These are phyloP conservation scores for Volvox carteri DNA, from an alignment of 163 green algal species.

Conservation along the genomic window DNA sequence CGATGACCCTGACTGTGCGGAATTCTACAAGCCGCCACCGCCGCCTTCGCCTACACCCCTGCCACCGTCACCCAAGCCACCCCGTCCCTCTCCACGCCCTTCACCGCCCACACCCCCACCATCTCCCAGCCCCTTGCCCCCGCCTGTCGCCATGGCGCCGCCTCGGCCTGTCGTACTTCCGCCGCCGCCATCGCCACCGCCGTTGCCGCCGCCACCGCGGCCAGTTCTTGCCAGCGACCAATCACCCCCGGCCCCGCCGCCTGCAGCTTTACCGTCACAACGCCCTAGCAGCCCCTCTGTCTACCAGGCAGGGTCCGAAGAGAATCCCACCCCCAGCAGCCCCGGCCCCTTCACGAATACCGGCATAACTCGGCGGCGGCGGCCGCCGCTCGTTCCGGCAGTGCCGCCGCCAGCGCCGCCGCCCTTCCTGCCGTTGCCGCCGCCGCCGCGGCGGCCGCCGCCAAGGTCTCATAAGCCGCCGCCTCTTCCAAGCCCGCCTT, in stretches of 20 bases:
- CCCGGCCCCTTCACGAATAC: not conserved
- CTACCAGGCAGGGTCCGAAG: not conserved
- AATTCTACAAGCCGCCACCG: conserved; percentile 16
- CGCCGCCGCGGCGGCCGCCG: not conserved
- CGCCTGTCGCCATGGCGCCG: not conserved
- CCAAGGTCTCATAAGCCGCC: not conserved
- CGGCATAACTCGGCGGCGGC: not conserved
- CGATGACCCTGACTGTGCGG: conserved; percentile 18
- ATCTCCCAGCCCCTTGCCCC: not conserved
- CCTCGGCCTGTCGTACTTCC: conserved; percentile 2
- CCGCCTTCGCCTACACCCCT: not conserved
- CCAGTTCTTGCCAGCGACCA: no score
- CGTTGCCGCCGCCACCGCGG: not conserved
- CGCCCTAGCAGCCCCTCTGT: not conserved
- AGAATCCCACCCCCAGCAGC: no score
- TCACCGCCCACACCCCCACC: not conserved
- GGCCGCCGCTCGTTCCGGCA: not conserved
- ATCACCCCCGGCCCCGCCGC: not conserved
- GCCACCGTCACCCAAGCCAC: not conserved
- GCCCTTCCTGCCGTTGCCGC: not conserved
- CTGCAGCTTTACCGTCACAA: not conserved
- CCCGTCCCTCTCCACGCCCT: not conserved
- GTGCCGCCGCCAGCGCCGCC: not conserved
- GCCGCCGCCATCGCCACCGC: conserved; percentile 11
- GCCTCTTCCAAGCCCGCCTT: not conserved